Evolutionary conservation across 441 rosid species (phyloP).

Genomic region (Kokia cookei): DNA sequence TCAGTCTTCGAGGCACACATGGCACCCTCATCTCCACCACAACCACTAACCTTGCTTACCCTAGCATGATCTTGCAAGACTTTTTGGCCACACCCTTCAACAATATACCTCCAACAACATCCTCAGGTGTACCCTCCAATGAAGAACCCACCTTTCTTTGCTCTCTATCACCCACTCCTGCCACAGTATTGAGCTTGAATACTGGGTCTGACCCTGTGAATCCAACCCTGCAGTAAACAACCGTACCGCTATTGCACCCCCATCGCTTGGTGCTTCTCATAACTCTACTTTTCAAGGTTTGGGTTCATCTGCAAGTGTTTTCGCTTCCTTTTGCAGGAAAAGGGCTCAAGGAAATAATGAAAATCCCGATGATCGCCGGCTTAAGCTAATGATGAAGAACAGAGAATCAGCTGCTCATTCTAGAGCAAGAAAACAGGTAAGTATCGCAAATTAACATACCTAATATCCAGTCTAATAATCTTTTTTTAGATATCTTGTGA

Average conservation of each 20-base stretch:
- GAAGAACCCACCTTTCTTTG: not conserved
- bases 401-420: conserved; percentile 55
- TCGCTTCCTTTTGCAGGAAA: conserved; percentile 13
- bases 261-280: not conserved
- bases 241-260: not conserved
- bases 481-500: not conserved
- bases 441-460: not conserved
- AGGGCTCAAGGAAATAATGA: conserved; percentile 22
- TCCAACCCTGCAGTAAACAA: not conserved
- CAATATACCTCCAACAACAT: conserved; percentile 16
- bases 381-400: conserved; percentile 46
- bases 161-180: conserved; percentile 12
- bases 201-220: conserved; percentile 15
- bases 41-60: not conserved
- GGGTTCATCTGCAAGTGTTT: conserved; percentile 12
- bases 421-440: conserved; percentile 45
- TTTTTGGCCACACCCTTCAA: conserved; percentile 24
- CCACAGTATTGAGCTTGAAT: conserved; percentile 34
- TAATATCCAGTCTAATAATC: not conserved
- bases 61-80: conserved; percentile 28
- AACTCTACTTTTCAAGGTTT: conserved; percentile 12
- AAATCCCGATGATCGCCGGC: conserved; percentile 24
- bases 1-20: not conserved
- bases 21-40: not conserved
- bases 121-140: not conserved